Percentiles rank a stretch among this genome's conserved stretches.
Conservation (phyloP, 2,329 filamentous ascomycete genomes). For the Aspergillus pseudotamarii region DNA sequence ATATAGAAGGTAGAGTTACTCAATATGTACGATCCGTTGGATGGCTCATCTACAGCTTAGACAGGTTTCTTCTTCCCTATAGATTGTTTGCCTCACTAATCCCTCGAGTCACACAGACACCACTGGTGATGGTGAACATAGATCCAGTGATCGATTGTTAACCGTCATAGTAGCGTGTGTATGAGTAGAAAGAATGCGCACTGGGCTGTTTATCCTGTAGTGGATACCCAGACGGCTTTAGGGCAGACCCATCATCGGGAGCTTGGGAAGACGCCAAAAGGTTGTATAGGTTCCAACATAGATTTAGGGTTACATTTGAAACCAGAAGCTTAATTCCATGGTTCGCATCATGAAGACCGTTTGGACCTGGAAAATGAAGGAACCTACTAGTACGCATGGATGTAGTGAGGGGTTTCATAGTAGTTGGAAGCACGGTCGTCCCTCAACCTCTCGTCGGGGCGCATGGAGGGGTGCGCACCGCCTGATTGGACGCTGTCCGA, state of each 20-base stretch:
- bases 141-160: background rate
- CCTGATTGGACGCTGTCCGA: constrained; percentile 36
- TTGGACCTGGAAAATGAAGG: background rate
- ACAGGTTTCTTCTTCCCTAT: background rate
- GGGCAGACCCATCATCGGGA: background rate
- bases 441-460: constrained; percentile 34
- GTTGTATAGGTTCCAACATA: background rate
- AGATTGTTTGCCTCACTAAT: background rate
- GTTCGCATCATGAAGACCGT: background rate
- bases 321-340: background rate
- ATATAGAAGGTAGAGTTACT: background rate
- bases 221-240: background rate
- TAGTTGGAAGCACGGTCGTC: constrained; percentile 14
- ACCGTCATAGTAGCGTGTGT: background rate
- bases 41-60: background rate
- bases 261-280: background rate
- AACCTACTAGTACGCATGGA: background rate
- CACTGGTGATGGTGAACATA: background rate
- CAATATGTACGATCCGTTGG: background rate
- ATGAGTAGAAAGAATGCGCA: background rate
- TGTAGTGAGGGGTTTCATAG: constrained; percentile 1
- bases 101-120: background rate
- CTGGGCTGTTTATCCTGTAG: background rate
- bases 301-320: background rate
- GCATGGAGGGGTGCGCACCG: constrained; percentile 39